phyloP scores from a whole-genome alignment of 352 stramenopile genomes.

The Pythium brassicae region DNA sequence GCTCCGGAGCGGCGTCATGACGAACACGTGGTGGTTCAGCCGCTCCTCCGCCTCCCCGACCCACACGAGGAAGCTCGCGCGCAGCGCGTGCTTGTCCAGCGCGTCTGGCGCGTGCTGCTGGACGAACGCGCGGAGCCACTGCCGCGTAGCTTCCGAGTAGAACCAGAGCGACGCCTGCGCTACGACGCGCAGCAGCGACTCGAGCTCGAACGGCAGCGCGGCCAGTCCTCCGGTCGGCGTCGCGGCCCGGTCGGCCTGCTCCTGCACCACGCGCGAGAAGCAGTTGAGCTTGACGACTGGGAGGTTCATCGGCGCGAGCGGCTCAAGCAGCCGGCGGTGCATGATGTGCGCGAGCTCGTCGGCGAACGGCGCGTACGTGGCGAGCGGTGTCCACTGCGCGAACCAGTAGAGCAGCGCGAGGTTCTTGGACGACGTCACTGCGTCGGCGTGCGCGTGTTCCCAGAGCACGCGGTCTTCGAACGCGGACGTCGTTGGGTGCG shows the following conservation, averaged over 20 bases:
- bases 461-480: constrained; percentile 52
- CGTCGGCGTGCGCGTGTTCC: constrained; percentile 34
- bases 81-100: constrained; percentile 40
- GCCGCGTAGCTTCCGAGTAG: constrained; percentile 35
- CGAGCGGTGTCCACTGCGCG: constrained; percentile 39
- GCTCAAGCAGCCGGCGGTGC: constrained; percentile 32
- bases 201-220: constrained; percentile 24
- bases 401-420: constrained; percentile 52
- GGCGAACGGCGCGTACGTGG: constrained; percentile 35
- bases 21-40: constrained; percentile 46
- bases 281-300: constrained; percentile 32
- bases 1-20: constrained; percentile 25
- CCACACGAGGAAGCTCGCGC: constrained; percentile 39
- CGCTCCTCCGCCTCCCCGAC: constrained; percentile 36
- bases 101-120: constrained; percentile 22
- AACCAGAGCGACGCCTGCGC: constrained; percentile 46
- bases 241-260: constrained; percentile 23
- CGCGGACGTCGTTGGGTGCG: not conserved
- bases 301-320: constrained; percentile 8
- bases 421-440: constrained; percentile 54
- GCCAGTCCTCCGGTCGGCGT: not conserved
- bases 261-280: constrained; percentile 38
- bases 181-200: constrained; percentile 34
- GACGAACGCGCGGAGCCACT: constrained; percentile 44
- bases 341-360: constrained; percentile 44